Evolutionary conservation across 352 stramenopile genomes (phyloP).

Genomic region (Pythium biforme): DNA sequence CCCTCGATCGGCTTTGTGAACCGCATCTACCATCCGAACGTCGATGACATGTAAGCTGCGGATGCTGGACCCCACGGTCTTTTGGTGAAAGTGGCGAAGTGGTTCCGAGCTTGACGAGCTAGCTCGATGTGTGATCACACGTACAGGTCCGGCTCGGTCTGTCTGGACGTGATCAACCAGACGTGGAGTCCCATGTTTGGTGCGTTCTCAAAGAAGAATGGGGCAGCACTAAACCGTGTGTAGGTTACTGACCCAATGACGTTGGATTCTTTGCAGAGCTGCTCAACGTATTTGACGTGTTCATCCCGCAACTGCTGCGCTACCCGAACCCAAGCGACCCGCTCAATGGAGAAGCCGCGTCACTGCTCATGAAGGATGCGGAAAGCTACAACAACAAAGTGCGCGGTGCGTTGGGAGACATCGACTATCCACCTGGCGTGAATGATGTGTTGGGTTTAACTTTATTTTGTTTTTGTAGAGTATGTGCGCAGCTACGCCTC

Average conservation of each 20-base stretch:
- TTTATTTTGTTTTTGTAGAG: constrained; percentile 35
- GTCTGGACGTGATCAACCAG: constrained; percentile 94
- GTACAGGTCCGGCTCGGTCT: constrained; percentile 87
- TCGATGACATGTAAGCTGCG: constrained; percentile 86
- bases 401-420: constrained; percentile 68
- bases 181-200: constrained; percentile 94
- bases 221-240: not conserved
- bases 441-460: too few relatives aligned
- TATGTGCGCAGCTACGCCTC: constrained; percentile 81
- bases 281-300: constrained; percentile 93
- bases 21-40: constrained; percentile 93
- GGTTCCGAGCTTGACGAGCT: constrained; percentile 3
- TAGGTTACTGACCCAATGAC: not conserved
- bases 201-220: constrained; percentile 24
- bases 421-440: too few relatives aligned
- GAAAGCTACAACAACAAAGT: constrained; percentile 89
- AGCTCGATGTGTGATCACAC: not conserved
- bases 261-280: constrained; percentile 58
- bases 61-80: too few relatives aligned
- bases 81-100: too few relatives aligned
- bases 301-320: constrained; percentile 91
- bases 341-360: constrained; percentile 89
- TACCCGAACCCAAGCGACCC: constrained; percentile 93
- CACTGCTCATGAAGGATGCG: constrained; percentile 86
- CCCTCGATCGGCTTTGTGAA: constrained; percentile 93